These are phyloP conservation scores for Aspergillus kassunensis DNA, from an alignment of 495 filamentous ascomycete species.

Conservation along the genomic window DNA sequence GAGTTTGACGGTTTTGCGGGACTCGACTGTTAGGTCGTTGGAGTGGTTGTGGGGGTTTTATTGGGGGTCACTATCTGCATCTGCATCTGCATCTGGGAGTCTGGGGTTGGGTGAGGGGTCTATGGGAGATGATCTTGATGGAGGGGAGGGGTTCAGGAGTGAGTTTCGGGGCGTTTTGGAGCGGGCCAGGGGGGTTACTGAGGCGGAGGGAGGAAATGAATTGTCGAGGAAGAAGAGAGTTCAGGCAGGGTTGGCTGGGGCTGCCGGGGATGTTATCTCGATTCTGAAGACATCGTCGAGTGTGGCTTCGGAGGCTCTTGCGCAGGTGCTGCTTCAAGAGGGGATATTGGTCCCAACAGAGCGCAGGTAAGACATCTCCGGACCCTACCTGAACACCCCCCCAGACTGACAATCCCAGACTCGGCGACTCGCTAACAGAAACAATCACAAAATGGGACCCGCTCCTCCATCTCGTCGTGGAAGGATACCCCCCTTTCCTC, in stretches of 20 bases:
- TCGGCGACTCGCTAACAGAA: conserved; percentile 29
- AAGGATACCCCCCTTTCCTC: conserved; percentile 28
- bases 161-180: conserved; percentile 19
- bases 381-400: no score
- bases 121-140: conserved; percentile 6
- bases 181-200: conserved; percentile 14
- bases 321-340: conserved; percentile 28
- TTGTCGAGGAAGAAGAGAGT: conserved; percentile 30
- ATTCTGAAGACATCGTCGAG: conserved; percentile 21
- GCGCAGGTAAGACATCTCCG: conserved; percentile 23
- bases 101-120: not conserved
- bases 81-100: conserved; percentile 9
- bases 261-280: conserved; percentile 27
- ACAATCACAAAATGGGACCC: conserved; percentile 33
- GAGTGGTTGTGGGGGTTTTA: conserved; percentile 87
- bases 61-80: conserved; percentile 52
- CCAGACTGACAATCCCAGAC: conserved; percentile 15
- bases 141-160: conserved; percentile 15
- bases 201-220: conserved; percentile 11
- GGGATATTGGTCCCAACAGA: conserved; percentile 25
- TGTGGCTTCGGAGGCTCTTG: conserved; percentile 20
- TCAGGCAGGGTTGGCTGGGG: conserved; percentile 21
- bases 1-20: conserved; percentile 62
- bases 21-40: conserved; percentile 61
- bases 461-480: conserved; percentile 31